Evolutionary conservation across 495 filamentous ascomycete species (phyloP).

Genomic region (Schizothecium vesticola): DNA sequence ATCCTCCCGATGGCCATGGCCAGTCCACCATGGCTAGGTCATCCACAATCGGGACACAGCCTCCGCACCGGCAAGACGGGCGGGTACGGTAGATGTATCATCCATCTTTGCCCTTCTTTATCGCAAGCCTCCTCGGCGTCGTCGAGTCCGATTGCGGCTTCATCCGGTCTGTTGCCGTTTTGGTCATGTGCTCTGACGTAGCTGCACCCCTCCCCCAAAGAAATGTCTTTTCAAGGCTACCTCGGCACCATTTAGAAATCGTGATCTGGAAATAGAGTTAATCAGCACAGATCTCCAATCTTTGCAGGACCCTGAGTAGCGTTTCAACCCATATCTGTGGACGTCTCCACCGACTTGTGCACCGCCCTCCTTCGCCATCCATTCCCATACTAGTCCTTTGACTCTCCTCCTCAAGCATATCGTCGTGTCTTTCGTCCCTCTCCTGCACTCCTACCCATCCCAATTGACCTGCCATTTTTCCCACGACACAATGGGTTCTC

Average conservation of each 20-base stretch:
- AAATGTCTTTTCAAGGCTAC: not conserved
- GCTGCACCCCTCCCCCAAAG: not conserved
- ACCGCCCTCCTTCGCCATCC: not conserved
- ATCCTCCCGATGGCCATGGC: not conserved
- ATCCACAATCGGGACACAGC: not conserved
- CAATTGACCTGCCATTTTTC: not conserved
- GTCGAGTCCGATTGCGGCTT: conserved; percentile 9
- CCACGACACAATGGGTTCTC: not conserved
- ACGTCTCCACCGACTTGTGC: not conserved
- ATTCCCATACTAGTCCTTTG: not conserved
- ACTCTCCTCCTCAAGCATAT: not conserved
- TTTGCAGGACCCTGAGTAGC: not conserved
- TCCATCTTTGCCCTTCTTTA: not conserved
- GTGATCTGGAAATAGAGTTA: not conserved
- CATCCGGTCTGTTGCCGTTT: not conserved
- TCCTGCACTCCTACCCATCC: not conserved
- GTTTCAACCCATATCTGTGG: not conserved
- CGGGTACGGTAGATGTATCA: not conserved
- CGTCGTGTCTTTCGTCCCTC: not conserved
- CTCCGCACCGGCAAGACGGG: not conserved
- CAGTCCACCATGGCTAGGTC: not conserved
- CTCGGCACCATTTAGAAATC: not conserved
- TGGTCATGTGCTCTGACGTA: conserved; percentile 18
- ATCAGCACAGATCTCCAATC: not conserved
- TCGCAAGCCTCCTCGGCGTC: not conserved